Percentiles rank a stretch among this genome's conserved stretches.
Conservation (phyloP, 192 early-diverging fungal species). For the Haplosporangium gracile region DNA sequence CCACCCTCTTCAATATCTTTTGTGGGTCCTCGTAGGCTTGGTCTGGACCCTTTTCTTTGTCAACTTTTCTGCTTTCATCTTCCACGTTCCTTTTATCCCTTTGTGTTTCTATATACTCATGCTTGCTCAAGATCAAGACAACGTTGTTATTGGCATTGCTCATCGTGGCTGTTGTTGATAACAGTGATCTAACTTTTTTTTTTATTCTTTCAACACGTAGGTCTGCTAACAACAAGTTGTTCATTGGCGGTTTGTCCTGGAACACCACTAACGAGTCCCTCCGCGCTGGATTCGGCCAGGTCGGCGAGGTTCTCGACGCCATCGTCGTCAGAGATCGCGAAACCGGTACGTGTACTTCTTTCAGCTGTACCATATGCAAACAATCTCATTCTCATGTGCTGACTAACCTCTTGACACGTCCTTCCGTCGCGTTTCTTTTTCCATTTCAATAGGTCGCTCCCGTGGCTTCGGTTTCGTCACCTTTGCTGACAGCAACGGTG, state of each 20-base stretch:
- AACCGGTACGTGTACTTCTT: constrained; percentile 65
- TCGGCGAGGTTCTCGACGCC: constrained; percentile 74
- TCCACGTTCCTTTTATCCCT: too few relatives aligned
- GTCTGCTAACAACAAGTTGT: constrained; percentile 63
- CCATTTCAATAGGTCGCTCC: constrained; percentile 68
- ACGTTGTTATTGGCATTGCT: too few relatives aligned
- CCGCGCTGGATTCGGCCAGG: constrained; percentile 67
- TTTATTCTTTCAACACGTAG: not conserved
- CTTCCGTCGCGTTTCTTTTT: not conserved
- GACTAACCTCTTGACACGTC: not conserved
- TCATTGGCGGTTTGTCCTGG: constrained; percentile 80
- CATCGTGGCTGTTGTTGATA: too few relatives aligned
- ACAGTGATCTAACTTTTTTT: not conserved
- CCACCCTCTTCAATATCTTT: too few relatives aligned
- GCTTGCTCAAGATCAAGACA: too few relatives aligned
- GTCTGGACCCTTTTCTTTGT: too few relatives aligned
- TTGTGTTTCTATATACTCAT: too few relatives aligned
- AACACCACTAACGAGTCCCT: constrained; percentile 73
- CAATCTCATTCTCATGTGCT: not conserved
- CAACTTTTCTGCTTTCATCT: too few relatives aligned
- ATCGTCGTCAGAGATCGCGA: constrained; percentile 80
- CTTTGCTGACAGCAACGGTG: constrained; percentile 58
- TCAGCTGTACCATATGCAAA: not conserved
- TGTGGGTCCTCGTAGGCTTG: too few relatives aligned
- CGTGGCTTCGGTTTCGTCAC: constrained; percentile 91